Evolutionary conservation across 306 rosid genomes (phyloP).

Genomic region (Prunus dulcis): DNA sequence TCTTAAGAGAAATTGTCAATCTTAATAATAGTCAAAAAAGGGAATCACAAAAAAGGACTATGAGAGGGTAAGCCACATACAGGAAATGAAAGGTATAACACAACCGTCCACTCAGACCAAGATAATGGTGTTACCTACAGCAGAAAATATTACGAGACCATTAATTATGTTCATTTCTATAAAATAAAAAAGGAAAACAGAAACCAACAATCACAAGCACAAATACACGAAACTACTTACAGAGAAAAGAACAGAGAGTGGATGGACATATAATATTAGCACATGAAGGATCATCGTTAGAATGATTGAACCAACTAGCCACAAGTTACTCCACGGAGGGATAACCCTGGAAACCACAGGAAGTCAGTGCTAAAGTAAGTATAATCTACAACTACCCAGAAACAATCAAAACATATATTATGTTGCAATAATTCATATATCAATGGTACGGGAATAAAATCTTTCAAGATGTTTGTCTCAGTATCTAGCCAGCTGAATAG

Average conservation of each 20-base stretch:
- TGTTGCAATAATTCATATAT: background rate
- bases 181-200: slow-evolving; percentile 9
- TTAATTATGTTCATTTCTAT: slow-evolving; percentile 18
- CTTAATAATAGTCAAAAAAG: background rate
- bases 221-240: slow-evolving; percentile 55
- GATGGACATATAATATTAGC: slow-evolving; percentile 79
- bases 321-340: slow-evolving; percentile 96
- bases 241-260: slow-evolving; percentile 92
- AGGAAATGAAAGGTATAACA: slow-evolving; percentile 87
- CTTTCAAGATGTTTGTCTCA: background rate
- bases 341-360: slow-evolving; percentile 58
- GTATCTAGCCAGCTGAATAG: background rate
- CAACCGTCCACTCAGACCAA: slow-evolving; percentile 87
- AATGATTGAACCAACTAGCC: slow-evolving; percentile 94
- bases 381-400: background rate
- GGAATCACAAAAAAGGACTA: background rate
- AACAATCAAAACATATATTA: background rate
- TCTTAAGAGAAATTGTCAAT: background rate
- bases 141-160: slow-evolving; percentile 2
- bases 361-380: slow-evolving; percentile 2
- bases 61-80: slow-evolving; percentile 37
- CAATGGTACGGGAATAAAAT: background rate
- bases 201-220: slow-evolving; percentile 11
- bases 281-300: slow-evolving; percentile 83
- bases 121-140: slow-evolving; percentile 86